Evolutionary conservation across 2,329 filamentous ascomycete species (phyloP).

Genomic region (Corinectria fuckeliana): DNA sequence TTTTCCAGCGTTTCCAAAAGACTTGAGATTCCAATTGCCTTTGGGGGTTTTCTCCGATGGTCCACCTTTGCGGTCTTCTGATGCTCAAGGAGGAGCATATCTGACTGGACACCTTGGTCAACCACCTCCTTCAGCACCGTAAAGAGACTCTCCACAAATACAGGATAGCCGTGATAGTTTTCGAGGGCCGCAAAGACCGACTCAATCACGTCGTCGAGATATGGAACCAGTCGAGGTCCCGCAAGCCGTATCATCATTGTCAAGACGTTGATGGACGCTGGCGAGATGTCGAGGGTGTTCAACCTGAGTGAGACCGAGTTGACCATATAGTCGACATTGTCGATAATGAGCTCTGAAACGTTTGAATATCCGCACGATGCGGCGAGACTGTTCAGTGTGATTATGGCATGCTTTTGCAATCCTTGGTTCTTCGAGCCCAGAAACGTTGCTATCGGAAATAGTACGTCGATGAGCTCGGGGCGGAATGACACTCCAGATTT

Average conservation of each 20-base stretch:
- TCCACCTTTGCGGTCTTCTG: conserved; percentile 44
- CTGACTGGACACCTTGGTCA: conserved; percentile 74
- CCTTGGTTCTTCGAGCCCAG: conserved; percentile 73
- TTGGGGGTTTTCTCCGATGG: conserved; percentile 50
- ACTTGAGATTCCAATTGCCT: conserved; percentile 48
- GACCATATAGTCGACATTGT: conserved; percentile 95
- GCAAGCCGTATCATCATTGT: conserved; percentile 93
- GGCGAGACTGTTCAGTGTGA: conserved; percentile 82
- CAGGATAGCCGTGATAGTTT: conserved; percentile 90
- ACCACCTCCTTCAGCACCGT: conserved; percentile 82
- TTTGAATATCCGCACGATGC: conserved; percentile 74
- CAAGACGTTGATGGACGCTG: conserved; percentile 87
- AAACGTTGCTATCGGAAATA: conserved; percentile 92
- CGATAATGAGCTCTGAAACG: conserved; percentile 80
- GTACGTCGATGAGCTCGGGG: conserved; percentile 84
- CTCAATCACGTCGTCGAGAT: conserved; percentile 87
- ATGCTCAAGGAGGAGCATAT: conserved; percentile 55
- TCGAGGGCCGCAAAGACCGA: conserved; percentile 94
- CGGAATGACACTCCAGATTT: conserved; percentile 73
- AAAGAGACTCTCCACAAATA: conserved; percentile 86
- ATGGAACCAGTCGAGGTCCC: conserved; percentile 81
- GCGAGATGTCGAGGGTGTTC: conserved; percentile 90
- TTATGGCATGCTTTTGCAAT: conserved; percentile 82
- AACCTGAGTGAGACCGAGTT: conserved; percentile 89
- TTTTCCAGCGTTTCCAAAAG: conserved; percentile 68